Percentiles rank a stretch among this genome's conserved stretches.
Conservation (phyloP, 2,329 filamentous ascomycete genomes). For the Arthrobotrys conoides region DNA sequence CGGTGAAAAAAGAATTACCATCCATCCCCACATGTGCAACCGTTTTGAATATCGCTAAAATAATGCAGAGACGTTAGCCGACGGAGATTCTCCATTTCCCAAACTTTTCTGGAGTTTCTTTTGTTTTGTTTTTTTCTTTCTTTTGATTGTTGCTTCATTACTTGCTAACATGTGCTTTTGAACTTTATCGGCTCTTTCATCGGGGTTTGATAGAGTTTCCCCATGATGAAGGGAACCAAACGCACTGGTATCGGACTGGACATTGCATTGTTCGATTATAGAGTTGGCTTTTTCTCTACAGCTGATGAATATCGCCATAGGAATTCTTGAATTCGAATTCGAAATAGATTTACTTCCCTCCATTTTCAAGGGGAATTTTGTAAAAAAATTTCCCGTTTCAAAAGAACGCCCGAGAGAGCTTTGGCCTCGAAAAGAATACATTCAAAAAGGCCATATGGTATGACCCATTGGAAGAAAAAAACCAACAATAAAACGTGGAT, state of each 20-base stretch:
- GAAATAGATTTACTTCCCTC: not conserved
- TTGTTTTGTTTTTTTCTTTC: conserved; percentile 6
- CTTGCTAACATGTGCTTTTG: conserved; percentile 27
- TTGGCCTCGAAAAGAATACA: conserved; percentile 9
- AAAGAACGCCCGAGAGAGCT: conserved; percentile 24
- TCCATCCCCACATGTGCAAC: conserved; percentile 29
- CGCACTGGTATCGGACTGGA: conserved; percentile 19
- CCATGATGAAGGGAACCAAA: not conserved
- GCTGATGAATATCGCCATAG: not conserved
- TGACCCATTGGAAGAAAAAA: conserved; percentile 33
- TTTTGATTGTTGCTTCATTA: not conserved
- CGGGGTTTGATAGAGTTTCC: conserved; percentile 17
- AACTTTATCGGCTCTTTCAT: conserved; percentile 25
- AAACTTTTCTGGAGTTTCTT: too few relatives aligned
- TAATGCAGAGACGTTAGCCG: conserved; percentile 56
- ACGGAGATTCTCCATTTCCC: conserved; percentile 25
- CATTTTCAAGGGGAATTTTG: not conserved
- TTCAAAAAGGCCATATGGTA: too few relatives aligned
- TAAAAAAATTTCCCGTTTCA: conserved; percentile 38
- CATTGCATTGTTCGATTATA: conserved; percentile 17
- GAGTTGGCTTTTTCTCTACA: not conserved
- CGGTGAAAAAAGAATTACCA: not conserved
- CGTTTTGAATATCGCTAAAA: conserved; percentile 33
- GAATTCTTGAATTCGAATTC: not conserved
- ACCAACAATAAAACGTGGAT: conserved; percentile 2